Evolutionary conservation across 306 rosid species (phyloP), one percentile per base, ranked within the genome.

Genomic region (Psophocarpus tetragonolobus): DNA sequence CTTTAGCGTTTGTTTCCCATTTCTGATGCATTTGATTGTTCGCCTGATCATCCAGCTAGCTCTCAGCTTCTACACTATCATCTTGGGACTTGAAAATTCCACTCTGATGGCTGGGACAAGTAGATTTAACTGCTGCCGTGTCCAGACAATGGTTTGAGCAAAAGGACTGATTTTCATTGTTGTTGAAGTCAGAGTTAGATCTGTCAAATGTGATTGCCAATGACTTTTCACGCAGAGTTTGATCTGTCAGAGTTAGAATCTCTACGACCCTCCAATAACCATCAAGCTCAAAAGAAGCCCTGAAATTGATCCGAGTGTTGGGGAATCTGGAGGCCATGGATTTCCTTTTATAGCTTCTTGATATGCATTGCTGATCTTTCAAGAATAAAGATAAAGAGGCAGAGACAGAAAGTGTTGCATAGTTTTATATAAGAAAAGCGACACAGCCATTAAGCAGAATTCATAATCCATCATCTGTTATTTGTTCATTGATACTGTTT

Each of bases 241-340:
- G 84, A 78, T 79, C 77, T 70, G 29, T 81, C 88, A 64, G 81
- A 85, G 63, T 84, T 57, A 82, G 67, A 78, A 74, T 82, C 44
- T 78, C 73, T 10, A 85, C 82, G 32, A 82, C 82, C 78, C 93
- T 91, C 63, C 77, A 81, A 50, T 85, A 91, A 74, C 91, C 97
- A 67, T 91, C 97, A 0, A 90, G 71, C 45, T 90, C 97, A 83
- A 91, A 91, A 87, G 97, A 96, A 82, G 97, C 90, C 83, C 54
- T 64, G 98, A 88, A 74, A 93, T 91, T 72, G 93, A 90, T 78
- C 72, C 66, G 74, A 93, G 85, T 15, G 93, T 86, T 47, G 80
- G 84, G 29, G 87, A 62, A 73, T 85, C 90, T 0, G 93, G 89
- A 47, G 84, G 65, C 83, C 80, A 81, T 70, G 86, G 71, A 73